Base-by-base conservation (phyloP, 192 early-diverging fungal genomes). In the Coemansia sp. region DNA sequence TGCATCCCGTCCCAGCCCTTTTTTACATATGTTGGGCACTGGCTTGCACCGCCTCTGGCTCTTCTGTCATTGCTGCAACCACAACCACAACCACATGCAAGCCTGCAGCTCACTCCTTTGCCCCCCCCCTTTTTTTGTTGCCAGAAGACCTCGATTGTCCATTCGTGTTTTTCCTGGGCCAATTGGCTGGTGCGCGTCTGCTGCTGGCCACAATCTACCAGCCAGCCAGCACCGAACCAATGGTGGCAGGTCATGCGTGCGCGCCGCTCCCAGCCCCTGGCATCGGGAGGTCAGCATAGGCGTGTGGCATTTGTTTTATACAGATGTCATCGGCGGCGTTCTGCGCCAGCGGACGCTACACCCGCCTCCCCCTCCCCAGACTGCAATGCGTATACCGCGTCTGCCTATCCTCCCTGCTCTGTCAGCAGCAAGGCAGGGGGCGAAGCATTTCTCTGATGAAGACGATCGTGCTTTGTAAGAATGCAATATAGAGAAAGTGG, bases 121-220 rank as follows among this genome's bases (percentile, higher is more conserved):
- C n/a, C n/a, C n/a, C n/a, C n/a, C 32, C 9, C 32, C 32, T 34
- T 34, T 42, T 42, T 42, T 42, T 14, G 5, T 42, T 42, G 39
- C 39, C 39, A 42, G 39, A 42, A 42, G 39, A 42, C 39, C 39
- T 42, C 11, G 39, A 42, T 42, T 42, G 39, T 42, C 39, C 11
- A 3, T 10, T 42, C 39, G 39, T 42, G 39, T 42, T 42, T 42
- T 42, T 42, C 11, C 39, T 42, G 39, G 39, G 39, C 39, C 39
- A 42, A 42, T 42, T 42, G 39, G 39, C 39, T 42, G 39, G 39
- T 42, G 39, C 39, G 39, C 39, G 39, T 42, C 39, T 42, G 39
- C 39, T 42, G 39, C 39, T 42, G 39, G 39, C 8, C 39, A 42
- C 39, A 42, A 42, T 42, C 2, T 2, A 16, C 13, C 3, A 42